These are phyloP conservation scores for Zygotorulaspora sp. DNA, from an alignment of 805 yeast species.

Conservation along the genomic window DNA sequence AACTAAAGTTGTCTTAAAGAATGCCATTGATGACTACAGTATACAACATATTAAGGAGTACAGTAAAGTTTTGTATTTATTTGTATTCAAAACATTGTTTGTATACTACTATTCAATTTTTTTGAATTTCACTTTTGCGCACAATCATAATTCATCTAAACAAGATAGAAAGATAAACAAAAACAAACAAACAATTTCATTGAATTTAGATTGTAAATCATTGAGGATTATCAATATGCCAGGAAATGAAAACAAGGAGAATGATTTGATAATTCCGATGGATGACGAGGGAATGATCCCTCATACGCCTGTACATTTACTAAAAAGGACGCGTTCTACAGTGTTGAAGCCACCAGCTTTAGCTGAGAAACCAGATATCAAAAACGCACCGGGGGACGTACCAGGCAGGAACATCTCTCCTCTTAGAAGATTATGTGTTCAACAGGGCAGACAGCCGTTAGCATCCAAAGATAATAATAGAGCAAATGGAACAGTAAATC, in stretches of 20 bases:
- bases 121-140: too few relatives aligned
- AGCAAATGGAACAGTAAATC: constrained; percentile 12
- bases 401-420: constrained; percentile 14
- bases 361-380: constrained; percentile 5
- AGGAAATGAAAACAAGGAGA: constrained; percentile 15
- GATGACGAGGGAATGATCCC: constrained; percentile 15
- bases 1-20: too few relatives aligned
- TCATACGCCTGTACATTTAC: constrained; percentile 25
- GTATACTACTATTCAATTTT: too few relatives aligned
- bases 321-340: constrained; percentile 24
- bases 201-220: too few relatives aligned
- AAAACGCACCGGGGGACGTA: constrained; percentile 3
- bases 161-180: not conserved
- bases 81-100: too few relatives aligned
- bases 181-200: too few relatives aligned
- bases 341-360: constrained; percentile 12
- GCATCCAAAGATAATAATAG: constrained; percentile 33
- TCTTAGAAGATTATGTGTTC: constrained; percentile 8
- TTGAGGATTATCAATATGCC: constrained; percentile 6
- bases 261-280: constrained; percentile 9
- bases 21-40: too few relatives aligned
- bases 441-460: constrained; percentile 26
- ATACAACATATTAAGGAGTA: too few relatives aligned
- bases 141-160: not conserved
- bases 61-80: too few relatives aligned